Evolutionary conservation across 2,329 filamentous ascomycete genomes (phyloP).

Genomic region (Zasmidium angulare): DNA sequence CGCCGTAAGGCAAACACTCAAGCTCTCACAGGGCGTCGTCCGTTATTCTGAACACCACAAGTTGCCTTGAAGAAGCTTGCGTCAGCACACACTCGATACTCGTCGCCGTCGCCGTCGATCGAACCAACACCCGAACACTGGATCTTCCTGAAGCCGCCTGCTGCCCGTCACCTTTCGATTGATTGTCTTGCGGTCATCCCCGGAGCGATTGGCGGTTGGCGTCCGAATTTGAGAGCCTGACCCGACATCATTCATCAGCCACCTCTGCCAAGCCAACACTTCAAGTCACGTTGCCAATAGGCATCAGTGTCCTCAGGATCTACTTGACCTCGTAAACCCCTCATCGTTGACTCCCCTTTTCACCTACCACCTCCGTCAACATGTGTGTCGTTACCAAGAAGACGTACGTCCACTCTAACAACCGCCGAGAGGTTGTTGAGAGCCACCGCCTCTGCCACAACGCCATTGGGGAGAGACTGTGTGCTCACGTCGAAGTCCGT

Average conservation of each 20-base stretch:
- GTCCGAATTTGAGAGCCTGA: conserved; percentile 4
- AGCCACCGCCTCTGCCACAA: conserved; percentile 24
- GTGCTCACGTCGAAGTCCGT: conserved; percentile 20
- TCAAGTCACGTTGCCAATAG: neutral
- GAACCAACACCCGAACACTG: neutral
- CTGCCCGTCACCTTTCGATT: neutral
- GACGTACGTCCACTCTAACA: conserved; percentile 28
- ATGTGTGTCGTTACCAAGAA: conserved; percentile 34
- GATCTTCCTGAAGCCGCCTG: neutral
- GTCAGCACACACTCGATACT: neutral
- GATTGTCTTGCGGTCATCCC: neutral
- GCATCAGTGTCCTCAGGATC: neutral
- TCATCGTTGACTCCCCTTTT: neutral
- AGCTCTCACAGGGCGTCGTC: neutral
- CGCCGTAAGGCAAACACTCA: neutral
- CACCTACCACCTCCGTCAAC: conserved; percentile 1
- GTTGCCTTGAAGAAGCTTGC: neutral
- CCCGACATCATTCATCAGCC: conserved; percentile 9
- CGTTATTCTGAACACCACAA: neutral
- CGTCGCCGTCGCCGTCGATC: neutral
- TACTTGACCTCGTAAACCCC: neutral
- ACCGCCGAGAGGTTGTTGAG: conserved; percentile 21
- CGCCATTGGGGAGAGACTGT: conserved; percentile 22
- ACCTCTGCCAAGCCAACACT: conserved; percentile 10
- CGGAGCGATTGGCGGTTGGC: conserved; percentile 5